phyloP scores from a whole-genome alignment of 495 filamentous ascomycete species.

The Trichoderma virens region DNA sequence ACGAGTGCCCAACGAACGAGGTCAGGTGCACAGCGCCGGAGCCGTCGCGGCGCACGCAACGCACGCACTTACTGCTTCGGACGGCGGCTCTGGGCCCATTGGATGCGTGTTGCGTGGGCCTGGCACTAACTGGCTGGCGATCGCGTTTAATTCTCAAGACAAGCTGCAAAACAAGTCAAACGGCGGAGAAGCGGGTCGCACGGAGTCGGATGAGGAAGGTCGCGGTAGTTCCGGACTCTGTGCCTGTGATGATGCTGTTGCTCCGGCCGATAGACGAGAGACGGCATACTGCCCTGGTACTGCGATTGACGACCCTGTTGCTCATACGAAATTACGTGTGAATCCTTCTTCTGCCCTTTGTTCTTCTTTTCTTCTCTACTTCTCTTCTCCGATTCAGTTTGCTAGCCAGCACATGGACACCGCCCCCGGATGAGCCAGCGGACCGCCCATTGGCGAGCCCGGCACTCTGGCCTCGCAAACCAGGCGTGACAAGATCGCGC shows the following conservation, averaged over 20 bases:
- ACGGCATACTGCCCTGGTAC: neutral
- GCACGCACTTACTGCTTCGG: no score
- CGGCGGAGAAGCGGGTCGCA: slow-evolving; percentile 3
- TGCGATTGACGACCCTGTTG: neutral
- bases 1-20: neutral
- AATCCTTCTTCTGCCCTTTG: neutral
- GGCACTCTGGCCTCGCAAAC: neutral
- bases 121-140: neutral
- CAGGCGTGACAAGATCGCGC: neutral
- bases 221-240: no score
- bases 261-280: neutral
- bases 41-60: no score
- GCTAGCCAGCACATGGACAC: neutral
- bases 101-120: neutral
- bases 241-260: no score
- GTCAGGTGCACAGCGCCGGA: neutral
- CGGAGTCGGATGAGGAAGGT: slow-evolving; percentile 1
- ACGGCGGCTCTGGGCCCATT: neutral
- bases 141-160: neutral
- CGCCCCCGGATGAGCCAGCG: neutral
- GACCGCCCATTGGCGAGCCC: neutral
- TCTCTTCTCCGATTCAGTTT: neutral
- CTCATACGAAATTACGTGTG: no score
- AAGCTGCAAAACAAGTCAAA: neutral
- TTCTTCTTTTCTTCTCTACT: neutral